Evolutionary conservation across 2,329 filamentous ascomycete species (phyloP).

Genomic region (Fusarium fujikuroi): DNA sequence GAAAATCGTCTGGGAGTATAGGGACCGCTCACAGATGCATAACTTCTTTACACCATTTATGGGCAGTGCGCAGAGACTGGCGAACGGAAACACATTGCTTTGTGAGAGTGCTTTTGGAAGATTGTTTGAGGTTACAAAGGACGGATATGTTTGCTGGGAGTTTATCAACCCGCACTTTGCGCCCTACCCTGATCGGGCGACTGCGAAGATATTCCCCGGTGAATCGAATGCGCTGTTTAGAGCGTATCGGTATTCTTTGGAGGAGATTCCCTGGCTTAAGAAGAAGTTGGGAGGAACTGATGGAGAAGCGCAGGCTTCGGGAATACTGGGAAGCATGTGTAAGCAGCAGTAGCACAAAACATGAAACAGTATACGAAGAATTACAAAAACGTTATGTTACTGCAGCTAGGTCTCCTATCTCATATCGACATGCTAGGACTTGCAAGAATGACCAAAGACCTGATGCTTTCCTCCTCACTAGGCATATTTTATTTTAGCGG

Average conservation of each 20-base stretch:
- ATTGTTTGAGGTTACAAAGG: conserved; percentile 42
- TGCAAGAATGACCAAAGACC: not conserved
- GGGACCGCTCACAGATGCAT: conserved; percentile 44
- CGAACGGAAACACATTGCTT: conserved; percentile 44
- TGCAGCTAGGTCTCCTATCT: accelerated
- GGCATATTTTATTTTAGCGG: no score
- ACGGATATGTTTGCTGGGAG: conserved; percentile 47
- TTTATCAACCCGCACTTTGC: conserved; percentile 46
- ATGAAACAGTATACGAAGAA: not conserved
- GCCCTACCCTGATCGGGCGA: conserved; percentile 38
- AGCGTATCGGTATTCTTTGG: conserved; percentile 43
- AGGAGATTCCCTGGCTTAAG: conserved; percentile 44
- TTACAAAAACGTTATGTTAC: accelerated
- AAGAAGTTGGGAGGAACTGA: not conserved
- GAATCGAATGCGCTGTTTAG: conserved; percentile 47
- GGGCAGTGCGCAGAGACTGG: conserved; percentile 45
- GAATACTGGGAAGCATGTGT: not conserved
- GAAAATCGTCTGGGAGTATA: conserved; percentile 46
- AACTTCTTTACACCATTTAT: conserved; percentile 48
- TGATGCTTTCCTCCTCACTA: not conserved
- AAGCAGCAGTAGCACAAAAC: not conserved
- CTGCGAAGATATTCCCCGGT: conserved; percentile 43
- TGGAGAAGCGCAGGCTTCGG: not conserved
- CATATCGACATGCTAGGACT: not conserved
- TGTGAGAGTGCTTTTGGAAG: conserved; percentile 46